Base-by-base conservation (phyloP, 495 filamentous ascomycete species). In the Aspergillus indologenus region DNA sequence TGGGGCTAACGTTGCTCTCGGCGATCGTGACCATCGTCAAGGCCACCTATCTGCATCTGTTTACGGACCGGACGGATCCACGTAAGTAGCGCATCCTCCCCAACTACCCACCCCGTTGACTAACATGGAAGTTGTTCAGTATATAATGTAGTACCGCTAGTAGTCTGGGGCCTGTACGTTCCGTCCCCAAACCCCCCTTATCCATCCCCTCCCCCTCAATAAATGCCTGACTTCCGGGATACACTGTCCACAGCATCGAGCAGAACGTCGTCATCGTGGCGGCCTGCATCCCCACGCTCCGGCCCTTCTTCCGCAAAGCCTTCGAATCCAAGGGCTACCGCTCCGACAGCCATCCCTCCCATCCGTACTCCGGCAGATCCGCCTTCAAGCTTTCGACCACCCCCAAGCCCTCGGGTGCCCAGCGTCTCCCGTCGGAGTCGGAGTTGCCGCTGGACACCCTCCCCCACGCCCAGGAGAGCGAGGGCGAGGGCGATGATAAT, bases 251-350 rank as follows among this genome's bases (percentile, higher is more conserved):
- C n/a, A 51, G 61, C 19, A 59, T 62, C 26, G 66, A 65, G 52
- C 49, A 56, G 59, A 68, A 74, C 26, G 63, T 71, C 18, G 71
- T 74, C 56, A 68, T 74, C 45, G 62, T 74, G 21, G 71, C 71
- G 8, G 68, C 71, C 7, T 74, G 71, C 56, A 66, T 72, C 18
- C 71, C 71, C n/a, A 69, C 68, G 11, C 58, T 74, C 3, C 69
- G 62, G 15, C 71, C 71, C 1, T 64, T 72, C 18, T 64, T 71
- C 54, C 65, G 65, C 54, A 60, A 45, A 31, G 49, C 34, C 23
- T 64, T 67, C 34, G 11, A 50, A 44, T 60, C 48, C 19, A 56
- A 22, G n/a, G n/a, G n/a, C n/a, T n/a, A n/a, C n/a, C n/a, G n/a
- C n/a, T 1, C 31, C 11, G 1, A 52, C 40, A 15, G n/a, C n/a